phyloP scores from a whole-genome alignment of 441 rosid species.

The Adansonia madagascariensis region DNA sequence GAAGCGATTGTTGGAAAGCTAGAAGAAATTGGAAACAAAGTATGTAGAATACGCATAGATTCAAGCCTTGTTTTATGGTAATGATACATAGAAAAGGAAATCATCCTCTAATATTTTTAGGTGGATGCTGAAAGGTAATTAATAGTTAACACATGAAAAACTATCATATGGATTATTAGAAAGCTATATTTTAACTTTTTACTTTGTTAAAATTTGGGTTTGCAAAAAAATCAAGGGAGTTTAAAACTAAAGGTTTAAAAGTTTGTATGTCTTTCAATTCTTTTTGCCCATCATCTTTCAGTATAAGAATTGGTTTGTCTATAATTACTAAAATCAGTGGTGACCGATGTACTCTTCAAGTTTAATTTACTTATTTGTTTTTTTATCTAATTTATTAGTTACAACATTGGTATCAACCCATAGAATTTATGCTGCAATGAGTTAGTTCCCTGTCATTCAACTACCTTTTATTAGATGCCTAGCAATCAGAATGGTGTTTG shows the following conservation, averaged over 20 bases:
- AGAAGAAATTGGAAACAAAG: not conserved
- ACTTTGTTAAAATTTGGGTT: not conserved
- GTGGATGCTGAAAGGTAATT: not conserved
- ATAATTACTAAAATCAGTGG: not conserved
- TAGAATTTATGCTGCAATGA: too few relatives aligned
- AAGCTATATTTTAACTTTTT: not conserved
- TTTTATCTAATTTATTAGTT: too few relatives aligned
- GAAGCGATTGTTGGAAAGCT: not conserved
- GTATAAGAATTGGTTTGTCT: not conserved
- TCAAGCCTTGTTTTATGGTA: too few relatives aligned
- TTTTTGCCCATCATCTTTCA: not conserved
- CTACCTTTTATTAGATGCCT: not conserved
- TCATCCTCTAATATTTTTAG: not conserved
- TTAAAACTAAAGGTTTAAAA: not conserved
- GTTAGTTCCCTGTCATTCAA: too few relatives aligned
- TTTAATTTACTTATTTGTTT: too few relatives aligned
- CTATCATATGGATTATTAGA: not conserved
- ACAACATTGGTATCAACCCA: too few relatives aligned
- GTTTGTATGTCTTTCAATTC: not conserved
- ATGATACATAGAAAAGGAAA: too few relatives aligned
- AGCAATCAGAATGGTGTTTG: not conserved
- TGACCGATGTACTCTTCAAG: not conserved
- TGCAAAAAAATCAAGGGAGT: not conserved
- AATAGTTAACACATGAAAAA: not conserved
- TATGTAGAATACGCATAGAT: too few relatives aligned